Conservation (phyloP, 495 filamentous ascomycete species). For the Schizothecium vesticola region DNA sequence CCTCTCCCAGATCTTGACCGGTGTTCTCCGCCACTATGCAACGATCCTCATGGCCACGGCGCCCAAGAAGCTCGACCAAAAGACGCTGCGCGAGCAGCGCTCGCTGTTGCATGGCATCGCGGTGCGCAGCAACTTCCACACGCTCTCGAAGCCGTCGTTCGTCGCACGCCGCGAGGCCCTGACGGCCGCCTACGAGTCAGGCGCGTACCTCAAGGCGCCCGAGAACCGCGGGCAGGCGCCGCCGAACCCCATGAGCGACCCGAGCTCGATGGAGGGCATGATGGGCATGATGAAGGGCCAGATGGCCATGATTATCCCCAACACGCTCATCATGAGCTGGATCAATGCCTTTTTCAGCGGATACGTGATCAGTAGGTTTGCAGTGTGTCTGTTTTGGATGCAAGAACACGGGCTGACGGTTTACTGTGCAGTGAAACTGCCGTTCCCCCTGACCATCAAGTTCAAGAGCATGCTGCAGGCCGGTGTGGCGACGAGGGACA, state of each 20-base stretch:
- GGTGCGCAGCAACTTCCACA: conserved; percentile 71
- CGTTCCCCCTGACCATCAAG: conserved; percentile 93
- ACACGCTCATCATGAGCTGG: conserved; percentile 99
- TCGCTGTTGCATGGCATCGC: conserved; percentile 79
- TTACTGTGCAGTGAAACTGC: conserved; percentile 73
- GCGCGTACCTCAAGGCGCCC: conserved; percentile 84
- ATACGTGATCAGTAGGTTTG: conserved; percentile 84
- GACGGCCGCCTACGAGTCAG: conserved; percentile 71
- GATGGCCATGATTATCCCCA: conserved; percentile 99
- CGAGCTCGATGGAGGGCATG: conserved; percentile 98
- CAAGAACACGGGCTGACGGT: conserved; percentile 5
- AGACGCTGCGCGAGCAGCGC: conserved; percentile 79
- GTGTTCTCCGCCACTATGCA: conserved; percentile 92
- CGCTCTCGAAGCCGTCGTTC: conserved; percentile 72
- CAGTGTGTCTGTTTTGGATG: no score
- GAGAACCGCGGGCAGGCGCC: conserved; percentile 78
- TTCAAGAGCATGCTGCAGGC: conserved; percentile 99
- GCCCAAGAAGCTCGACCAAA: conserved; percentile 74
- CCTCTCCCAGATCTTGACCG: conserved; percentile 70
- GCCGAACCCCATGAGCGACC: conserved; percentile 93
- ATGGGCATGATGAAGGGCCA: conserved; percentile 99
- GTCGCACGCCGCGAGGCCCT: conserved; percentile 72
- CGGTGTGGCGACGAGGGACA: conserved; percentile 87
- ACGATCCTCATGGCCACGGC: conserved; percentile 79
- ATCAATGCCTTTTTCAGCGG: conserved; percentile 98